A percentile compares a stretch with the other conserved stretches of the same genome.
Evolutionary conservation across 306 rosid species (phyloP).

Genomic region (Arachis stenosperma): DNA sequence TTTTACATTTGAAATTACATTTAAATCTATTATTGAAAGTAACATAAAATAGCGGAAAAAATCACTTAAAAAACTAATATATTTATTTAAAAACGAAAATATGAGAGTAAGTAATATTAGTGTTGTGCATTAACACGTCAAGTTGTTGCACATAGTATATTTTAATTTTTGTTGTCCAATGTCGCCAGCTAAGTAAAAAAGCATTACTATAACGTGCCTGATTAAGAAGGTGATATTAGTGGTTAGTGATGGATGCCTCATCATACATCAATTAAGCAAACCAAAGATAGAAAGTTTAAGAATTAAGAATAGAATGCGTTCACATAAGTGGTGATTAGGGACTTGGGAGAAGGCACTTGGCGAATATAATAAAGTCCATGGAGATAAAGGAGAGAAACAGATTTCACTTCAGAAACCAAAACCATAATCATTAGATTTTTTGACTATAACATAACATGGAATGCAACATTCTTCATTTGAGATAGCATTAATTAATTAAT

Average conservation of each 20-base stretch:
- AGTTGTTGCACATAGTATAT: too few species aligned
- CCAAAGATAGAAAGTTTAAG: not conserved
- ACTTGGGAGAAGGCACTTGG: constrained; percentile 4
- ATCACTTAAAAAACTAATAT: too few species aligned
- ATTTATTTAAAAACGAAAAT: too few species aligned
- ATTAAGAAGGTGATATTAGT: not conserved
- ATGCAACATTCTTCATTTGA: not conserved
- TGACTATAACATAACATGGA: constrained; percentile 9
- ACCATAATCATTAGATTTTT: constrained; percentile 20
- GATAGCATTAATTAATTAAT: not conserved
- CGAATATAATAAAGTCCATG: not conserved
- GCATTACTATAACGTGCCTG: not conserved
- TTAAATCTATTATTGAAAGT: too few species aligned
- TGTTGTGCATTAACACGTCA: too few species aligned
- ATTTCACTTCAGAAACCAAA: constrained; percentile 20
- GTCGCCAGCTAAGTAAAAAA: not conserved
- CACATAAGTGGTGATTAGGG: not conserved
- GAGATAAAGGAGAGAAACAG: constrained; percentile 22
- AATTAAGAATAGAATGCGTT: not conserved
- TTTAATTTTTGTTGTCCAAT: not conserved
- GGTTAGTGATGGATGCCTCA: constrained; percentile 9
- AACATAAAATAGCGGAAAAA: too few species aligned
- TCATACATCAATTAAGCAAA: not conserved
- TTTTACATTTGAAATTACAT: too few species aligned
- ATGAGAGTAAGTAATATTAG: too few species aligned